Evolutionary conservation across 2,329 filamentous ascomycete species (phyloP), one percentile per base, ranked within the genome.

Genomic region (Ceratocystis variospora): DNA sequence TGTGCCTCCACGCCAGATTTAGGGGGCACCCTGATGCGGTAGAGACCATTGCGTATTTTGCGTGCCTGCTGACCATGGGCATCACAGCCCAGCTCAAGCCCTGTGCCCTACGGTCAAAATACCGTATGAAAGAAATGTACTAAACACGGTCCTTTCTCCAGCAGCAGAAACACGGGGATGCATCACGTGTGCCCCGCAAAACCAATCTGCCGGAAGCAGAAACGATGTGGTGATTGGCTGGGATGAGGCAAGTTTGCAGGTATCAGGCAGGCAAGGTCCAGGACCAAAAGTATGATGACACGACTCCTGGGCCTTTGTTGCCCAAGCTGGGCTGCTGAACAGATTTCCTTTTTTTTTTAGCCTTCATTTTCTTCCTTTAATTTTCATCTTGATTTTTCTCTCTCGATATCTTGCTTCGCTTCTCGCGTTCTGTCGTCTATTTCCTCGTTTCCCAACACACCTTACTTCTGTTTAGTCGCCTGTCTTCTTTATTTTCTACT

Each of bases 281-380:
- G 61, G 37, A n/a, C 37, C 37, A 62, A 63, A 31, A 65, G 37
- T 45, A 45, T 25, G 37, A 28, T 10, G 12, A 59, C 28, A 17
- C 33, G n/a, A 33, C 28, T 22, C 53, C 31, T 28, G 33, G 15
- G 33, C 59, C 59, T 62, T 45, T 17, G 19, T 22, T 17, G 59
- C n/a, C 48, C 45, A 10, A 64, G 50, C 28, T 19, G 8, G 61
- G 61, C 33, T 46, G 17, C 59, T 46, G 53, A 44, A 33, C 31
- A 53, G 61, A 44, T 65, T 62, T 65, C 57, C 66, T 64, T 41
- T 67, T 41, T 41, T 67, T 67, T 59, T 61, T 55, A 46, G 59
- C 57, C 61, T 64, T 45, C 44, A 22, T 45, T 61, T 63, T 44
- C 33, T 61, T 50, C 28, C 10, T 59, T 55, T 31, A 44, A 45